Conservation (phyloP, 2,329 filamentous ascomycete genomes). For the Xenoacremonium recifei region DNA sequence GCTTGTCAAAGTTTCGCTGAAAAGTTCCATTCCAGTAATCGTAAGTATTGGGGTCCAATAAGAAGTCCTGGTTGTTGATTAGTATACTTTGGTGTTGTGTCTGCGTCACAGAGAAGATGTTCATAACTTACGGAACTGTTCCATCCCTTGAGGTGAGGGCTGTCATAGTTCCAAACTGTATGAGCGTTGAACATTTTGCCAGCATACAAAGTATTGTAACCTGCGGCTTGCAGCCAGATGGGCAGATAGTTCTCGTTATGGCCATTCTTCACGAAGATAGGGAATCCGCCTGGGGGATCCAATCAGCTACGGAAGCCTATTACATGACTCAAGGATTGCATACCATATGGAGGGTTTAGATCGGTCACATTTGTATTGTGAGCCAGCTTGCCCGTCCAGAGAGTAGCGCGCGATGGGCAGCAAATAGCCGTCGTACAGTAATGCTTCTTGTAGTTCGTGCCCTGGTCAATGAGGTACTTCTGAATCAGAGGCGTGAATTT, state of each 20-base stretch:
- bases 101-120: too few species aligned
- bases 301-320: conserved; percentile 1
- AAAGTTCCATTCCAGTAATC: conserved; percentile 50
- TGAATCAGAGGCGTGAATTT: conserved; percentile 58
- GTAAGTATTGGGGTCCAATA: conserved; percentile 37
- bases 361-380: conserved; percentile 72
- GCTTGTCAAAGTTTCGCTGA: conserved; percentile 38
- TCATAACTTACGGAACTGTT: conserved; percentile 46
- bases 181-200: conserved; percentile 73
- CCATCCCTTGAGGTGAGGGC: conserved; percentile 57
- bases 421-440: conserved; percentile 67
- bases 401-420: conserved; percentile 64
- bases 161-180: conserved; percentile 58
- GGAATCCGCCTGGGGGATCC: conserved; percentile 44
- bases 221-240: conserved; percentile 66
- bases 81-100: too few species aligned
- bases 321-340: conserved; percentile 1
- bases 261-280: conserved; percentile 64
- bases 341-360: conserved; percentile 50
- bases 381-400: conserved; percentile 64
- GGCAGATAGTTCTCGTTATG: conserved; percentile 68
- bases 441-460: conserved; percentile 60
- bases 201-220: conserved; percentile 70
- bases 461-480: conserved; percentile 55
- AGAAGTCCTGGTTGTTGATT: conserved; percentile 37